Base-by-base conservation (phyloP, 441 rosid genomes). In the Hura crepitans region DNA sequence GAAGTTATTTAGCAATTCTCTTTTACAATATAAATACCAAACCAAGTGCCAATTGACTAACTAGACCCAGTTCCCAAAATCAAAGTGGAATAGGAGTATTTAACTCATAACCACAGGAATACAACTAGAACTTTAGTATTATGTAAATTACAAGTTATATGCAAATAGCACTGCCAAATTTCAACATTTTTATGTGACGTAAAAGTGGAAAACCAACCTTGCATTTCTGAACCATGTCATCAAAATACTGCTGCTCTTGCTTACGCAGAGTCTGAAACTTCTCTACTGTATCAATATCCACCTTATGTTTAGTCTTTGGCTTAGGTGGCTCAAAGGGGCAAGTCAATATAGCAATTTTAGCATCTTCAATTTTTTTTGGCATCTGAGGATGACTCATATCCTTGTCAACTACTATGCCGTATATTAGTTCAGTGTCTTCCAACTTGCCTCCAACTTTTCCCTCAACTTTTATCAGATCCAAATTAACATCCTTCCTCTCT, bases 301-400 rank as follows among this genome's bases (percentile, higher is more conserved):
- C 96, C 97, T 96, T 93, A 86, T 96, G 98, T 65, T 93, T 93
- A 57, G 99, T 96, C 84, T 92, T 92, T 3, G 98, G 98, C 87
- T 96, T 96, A 1, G 99, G 97, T 58, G 98, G 97, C 83, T 93
- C 98, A 83, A 96, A 93, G 33, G 98, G 92, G 78, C 98, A 92
- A 18, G 99, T 92, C 87, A 92, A 79, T 70, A 95, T 92, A 71
- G 98, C 97, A 87, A 96, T 96, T 79, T 88, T 92, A 0, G 97
- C 98, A 81, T 96, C 92, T 81, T 87, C 85, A 81, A 93, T 91
- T 59, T 62, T 78, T 82, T 96, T 93, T 8, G 98, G 97, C 99
- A 91, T 93, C 85, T 96, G 98, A 0, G 96, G 99, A 82, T 93
- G 98, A 78, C 97, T 93, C 96, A 91, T 96, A 75, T 93, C 99